Base-by-base conservation (phyloP, 2,329 filamentous ascomycete genomes). In the Trichoderma pleuroti region DNA sequence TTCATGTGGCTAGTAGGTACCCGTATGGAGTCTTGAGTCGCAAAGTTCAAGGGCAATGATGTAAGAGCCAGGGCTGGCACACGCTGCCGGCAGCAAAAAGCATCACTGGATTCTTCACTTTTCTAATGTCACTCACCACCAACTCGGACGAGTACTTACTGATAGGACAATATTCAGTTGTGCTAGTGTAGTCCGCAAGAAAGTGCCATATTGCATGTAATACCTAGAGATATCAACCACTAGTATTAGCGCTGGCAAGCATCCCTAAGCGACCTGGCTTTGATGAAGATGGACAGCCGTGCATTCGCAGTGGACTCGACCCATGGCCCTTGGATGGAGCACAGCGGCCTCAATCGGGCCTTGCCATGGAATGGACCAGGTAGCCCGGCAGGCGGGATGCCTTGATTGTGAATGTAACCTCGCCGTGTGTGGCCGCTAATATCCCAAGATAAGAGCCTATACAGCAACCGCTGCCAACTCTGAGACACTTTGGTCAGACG, bases 11-110 rank as follows among this genome's bases (percentile, higher is more conserved):
- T 36, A 9, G 36, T 16, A 66, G 16, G 54, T 16, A 28, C 10
- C 5, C 2, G 24, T 36, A 66, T 59, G 34, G 32, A 67, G 52
- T 32, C 49, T 56, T 28, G 36, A 21, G 16, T 21, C 28, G 24
- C 36, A 32, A 32, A 65, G 8, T 28, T n/a, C 54, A 59, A 67
- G 64, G 64, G 54, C 54, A 59, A 68, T 59, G 64, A 68, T 68
- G 64, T 59, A 59, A 57, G 64, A 59, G 34, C 26, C 8, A 28
- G 42, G 26, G 56, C 56, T 59, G 21, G 9, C 26, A 28, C 26
- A 28, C 60, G 24, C 32, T 67, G 21, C 63, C n/a, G 28, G 28
- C 18, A 32, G 54, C 36, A 24, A 52, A 57, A 5, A 2, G 46
- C 32, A 28, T 66, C 21, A 11, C 46, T 32, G 6, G 21, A 54